Percentiles rank a stretch among this genome's conserved stretches.
These are phyloP conservation scores for Lipomyces starkeyi DNA, from an alignment of 805 yeast genomes.

Conservation along the genomic window DNA sequence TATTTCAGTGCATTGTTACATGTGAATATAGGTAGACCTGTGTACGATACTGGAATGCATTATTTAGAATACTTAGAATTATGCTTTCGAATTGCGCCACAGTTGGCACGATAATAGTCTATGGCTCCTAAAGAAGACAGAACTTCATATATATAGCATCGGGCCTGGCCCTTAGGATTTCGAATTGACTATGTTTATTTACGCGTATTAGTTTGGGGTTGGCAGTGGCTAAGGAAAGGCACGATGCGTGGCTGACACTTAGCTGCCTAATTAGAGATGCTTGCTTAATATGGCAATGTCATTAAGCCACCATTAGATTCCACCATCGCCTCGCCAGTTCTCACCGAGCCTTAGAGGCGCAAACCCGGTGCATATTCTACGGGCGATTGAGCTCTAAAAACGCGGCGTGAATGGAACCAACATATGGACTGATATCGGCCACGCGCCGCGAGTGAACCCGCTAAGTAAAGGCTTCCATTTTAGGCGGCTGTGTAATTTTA, in stretches of 20 bases:
- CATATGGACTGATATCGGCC: background rate
- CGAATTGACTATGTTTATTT: no score
- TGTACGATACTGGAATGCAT: background rate
- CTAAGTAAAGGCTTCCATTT: background rate
- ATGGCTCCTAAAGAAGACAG: background rate
- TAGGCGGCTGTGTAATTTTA: background rate
- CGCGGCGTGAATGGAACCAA: background rate
- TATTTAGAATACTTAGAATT: background rate
- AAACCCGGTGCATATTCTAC: background rate
- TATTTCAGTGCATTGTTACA: background rate
- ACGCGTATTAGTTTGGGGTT: no score
- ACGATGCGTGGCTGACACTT: no score
- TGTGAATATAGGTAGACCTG: slow-evolving; percentile 8
- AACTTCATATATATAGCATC: no score
- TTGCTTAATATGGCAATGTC: background rate
- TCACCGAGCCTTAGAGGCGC: background rate
- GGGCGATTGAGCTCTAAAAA: fast-evolving
- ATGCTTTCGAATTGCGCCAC: background rate
- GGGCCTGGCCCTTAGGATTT: no score
- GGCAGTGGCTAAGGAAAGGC: no score
- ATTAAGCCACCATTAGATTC: background rate
- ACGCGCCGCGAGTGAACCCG: background rate
- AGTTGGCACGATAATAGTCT: background rate
- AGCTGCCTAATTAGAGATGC: background rate
- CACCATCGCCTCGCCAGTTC: background rate